Percentiles rank a stretch among this genome's conserved stretches.
Evolutionary conservation across 78 protist species (phyloP).

Genomic region (Paulinella micropora): DNA sequence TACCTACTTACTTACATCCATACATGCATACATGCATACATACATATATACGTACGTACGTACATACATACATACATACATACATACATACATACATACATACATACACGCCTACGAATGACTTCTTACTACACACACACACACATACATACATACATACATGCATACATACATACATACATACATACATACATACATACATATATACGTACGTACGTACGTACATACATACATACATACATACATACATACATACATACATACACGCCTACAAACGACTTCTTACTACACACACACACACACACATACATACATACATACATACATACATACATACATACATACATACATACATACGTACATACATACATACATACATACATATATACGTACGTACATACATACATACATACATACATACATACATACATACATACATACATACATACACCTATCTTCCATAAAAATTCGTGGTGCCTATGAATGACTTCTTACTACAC

Average conservation of each 20-base stretch:
- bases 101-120: background rate
- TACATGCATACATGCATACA: background rate
- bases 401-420: too few relatives aligned
- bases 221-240: background rate
- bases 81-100: background rate
- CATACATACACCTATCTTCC: slow-evolving; percentile 7
- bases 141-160: background rate
- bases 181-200: background rate
- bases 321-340: background rate
- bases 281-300: background rate
- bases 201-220: background rate
- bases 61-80: background rate
- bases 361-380: background rate
- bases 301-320: too few relatives aligned
- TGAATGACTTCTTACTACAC: background rate
- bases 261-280: background rate
- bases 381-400: too few relatives aligned
- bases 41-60: background rate
- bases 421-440: background rate
- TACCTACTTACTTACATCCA: too few relatives aligned
- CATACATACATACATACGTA: background rate
- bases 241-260: background rate
- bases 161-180: background rate
- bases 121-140: background rate
- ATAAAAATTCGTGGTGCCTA: slow-evolving; percentile 14